phyloP scores from a whole-genome alignment of 805 yeast species.

The Saccharomyces kudriavzevii region DNA sequence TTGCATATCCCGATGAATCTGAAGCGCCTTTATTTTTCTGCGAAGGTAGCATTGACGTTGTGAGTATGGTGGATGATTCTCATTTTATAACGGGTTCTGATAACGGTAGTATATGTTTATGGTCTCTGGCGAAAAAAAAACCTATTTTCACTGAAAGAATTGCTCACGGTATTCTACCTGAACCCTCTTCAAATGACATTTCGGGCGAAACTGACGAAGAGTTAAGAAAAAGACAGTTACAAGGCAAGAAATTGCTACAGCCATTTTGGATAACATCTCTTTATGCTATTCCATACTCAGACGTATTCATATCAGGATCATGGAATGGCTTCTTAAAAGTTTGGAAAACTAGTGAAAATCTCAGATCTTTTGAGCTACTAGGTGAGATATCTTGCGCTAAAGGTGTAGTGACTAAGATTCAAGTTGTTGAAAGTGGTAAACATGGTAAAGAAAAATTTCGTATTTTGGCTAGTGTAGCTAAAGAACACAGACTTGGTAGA shows the following conservation, averaged over 20 bases:
- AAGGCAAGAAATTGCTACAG: slow-evolving; percentile 41
- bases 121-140: slow-evolving; percentile 88
- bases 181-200: slow-evolving; percentile 41
- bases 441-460: slow-evolving; percentile 44
- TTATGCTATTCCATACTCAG: slow-evolving; percentile 75
- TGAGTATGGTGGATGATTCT: slow-evolving; percentile 84
- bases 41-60: slow-evolving; percentile 88
- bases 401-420: slow-evolving; percentile 65
- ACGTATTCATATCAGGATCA: slow-evolving; percentile 81
- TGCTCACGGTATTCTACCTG: slow-evolving; percentile 68
- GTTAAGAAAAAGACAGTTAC: slow-evolving; percentile 43
- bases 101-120: slow-evolving; percentile 80
- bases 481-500: slow-evolving; percentile 84
- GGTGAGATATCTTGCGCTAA: slow-evolving; percentile 51
- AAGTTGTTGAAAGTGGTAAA: slow-evolving; percentile 45
- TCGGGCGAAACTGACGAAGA: slow-evolving; percentile 41
- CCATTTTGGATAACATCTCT: slow-evolving; percentile 85
- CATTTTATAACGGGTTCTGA: slow-evolving; percentile 94
- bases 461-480: slow-evolving; percentile 60
- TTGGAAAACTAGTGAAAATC: slow-evolving; percentile 65
- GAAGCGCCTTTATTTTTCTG: slow-evolving; percentile 39
- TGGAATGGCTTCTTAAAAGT: slow-evolving; percentile 70
- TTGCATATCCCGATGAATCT: slow-evolving; percentile 23
- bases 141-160: slow-evolving; percentile 61
- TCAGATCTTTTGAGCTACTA: slow-evolving; percentile 51